Evolutionary conservation across 441 rosid species (phyloP), one percentile per base, ranked within the genome.

Genomic region (Arabidopsis hybrid): DNA sequence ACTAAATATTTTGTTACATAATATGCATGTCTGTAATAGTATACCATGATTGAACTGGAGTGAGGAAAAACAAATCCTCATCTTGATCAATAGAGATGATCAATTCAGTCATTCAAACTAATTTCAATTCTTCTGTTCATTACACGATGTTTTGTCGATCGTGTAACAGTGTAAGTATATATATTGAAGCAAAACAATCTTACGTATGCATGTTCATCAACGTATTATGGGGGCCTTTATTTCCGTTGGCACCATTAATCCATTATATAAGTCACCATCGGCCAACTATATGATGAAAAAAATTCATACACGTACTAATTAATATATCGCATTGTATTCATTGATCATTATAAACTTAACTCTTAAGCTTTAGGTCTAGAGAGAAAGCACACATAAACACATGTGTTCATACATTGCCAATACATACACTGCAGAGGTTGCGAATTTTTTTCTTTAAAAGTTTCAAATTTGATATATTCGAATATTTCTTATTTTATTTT

Each of bases 181-280:
- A 29, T n/a, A n/a, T n/a, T n/a, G 40, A 40, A 39, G 43, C 43
- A 32, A 7, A 21, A 10, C 9, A 11, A n/a, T 8, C 53, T 63
- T 63, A 72, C 63, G 56, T 64, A 52, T 62, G 76, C 62, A 72
- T 72, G 56, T 62, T 72, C 18, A 18, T 38, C 7, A 39, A 26
- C 65, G 66, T 38, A 70, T 36, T 26, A 60, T 60, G 51, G 67
- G 3, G 52, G 21, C 46, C 31, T 60, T 13, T 61, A 6, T 50
- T 43, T 40, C 52, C 11, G 3, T 21, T 60, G 40, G 60, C 40
- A 46, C 31, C 50, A 47, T 5, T 59, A 36, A 29, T 35, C 31
- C 50, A 47, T 5, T 59, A 36, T 29, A 35, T 10, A 40, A 16
- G 45, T 61, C 61, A 71, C 31, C 53, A 50, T 61, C 68, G 26